phyloP scores from a whole-genome alignment of 352 stramenopile species.

The Plasmopara muralis region DNA sequence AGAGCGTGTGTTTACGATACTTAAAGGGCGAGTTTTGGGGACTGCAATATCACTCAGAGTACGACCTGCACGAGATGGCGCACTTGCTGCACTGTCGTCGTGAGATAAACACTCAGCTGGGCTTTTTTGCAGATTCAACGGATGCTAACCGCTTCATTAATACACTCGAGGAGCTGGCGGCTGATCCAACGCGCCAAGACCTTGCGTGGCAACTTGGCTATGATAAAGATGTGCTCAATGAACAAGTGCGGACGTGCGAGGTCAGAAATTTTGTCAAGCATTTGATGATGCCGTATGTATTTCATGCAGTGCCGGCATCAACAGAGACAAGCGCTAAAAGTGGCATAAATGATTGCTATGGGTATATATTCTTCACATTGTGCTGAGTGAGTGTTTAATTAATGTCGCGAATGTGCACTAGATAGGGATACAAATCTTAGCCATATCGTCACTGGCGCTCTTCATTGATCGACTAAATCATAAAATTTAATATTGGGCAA shows the following conservation, averaged over 20 bases:
- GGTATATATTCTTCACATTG: too few relatives aligned
- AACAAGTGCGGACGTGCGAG: slow-evolving; percentile 55
- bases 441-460: background rate
- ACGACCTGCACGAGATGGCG: slow-evolving; percentile 74
- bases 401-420: too few relatives aligned
- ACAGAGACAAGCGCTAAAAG: slow-evolving; percentile 1
- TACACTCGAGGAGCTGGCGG: slow-evolving; percentile 48
- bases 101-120: slow-evolving; percentile 49
- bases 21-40: slow-evolving; percentile 73
- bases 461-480: background rate
- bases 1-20: slow-evolving; percentile 47
- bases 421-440: background rate
- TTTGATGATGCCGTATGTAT: slow-evolving; percentile 51
- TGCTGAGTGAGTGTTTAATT: background rate
- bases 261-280: slow-evolving; percentile 71
- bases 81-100: slow-evolving; percentile 59
- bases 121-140: slow-evolving; percentile 52
- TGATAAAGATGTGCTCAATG: slow-evolving; percentile 63
- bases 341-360: background rate
- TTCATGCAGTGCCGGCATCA: slow-evolving; percentile 18
- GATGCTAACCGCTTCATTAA: slow-evolving; percentile 43
- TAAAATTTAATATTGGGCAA: background rate
- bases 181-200: slow-evolving; percentile 44
- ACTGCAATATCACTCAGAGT: slow-evolving; percentile 75
- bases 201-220: slow-evolving; percentile 59